Evolutionary conservation across 139 green algal genomes (phyloP), one percentile per base, ranked within the genome.

Genomic region (Coelastrella sp.): DNA sequence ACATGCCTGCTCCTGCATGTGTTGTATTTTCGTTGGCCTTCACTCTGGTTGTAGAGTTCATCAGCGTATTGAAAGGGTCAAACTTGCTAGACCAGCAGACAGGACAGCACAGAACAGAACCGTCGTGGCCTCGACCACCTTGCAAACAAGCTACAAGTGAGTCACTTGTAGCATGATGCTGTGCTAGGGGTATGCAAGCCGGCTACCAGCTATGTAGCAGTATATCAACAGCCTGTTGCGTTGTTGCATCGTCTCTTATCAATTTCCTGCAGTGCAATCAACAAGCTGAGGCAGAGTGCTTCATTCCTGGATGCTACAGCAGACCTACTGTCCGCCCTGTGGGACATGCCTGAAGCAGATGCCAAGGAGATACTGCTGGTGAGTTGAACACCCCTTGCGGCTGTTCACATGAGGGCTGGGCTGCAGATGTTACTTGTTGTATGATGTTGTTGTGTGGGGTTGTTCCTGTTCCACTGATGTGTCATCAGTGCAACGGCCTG

Each of bases 271-370:
- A 81, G 75, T 20, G 75, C 22, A 6, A 22, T 81, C 4, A 59
- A 81, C 17, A 14, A 11, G 59, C 81, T 86, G 81, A 17, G 81
- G 4, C 47, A 56, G 11, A 32, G 64, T 32, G 64, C 82, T 16
- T 87, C 22, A 8, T 87, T 87, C 82, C 20, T 87, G 23, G 16
- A 57, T 4, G 82, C 64, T 77, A 65, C 82, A 19, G 64, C 82
- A 11, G 13, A 61, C 32, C 65, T 87, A 16, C 82, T 80, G 83
- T 32, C 54, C 7, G 6, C 22, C 32, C 47, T 88, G 65, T 88
- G 83, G 47, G 77, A 65, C n/a, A 14, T 80, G 68, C 66, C 68
- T 59, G 19, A 56, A 0, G 19, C 65, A 17, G 17, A 88, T 5
- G 83, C 80, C 19, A 3, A 10, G n/a, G 58, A n/a, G 19, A 16